Percentiles rank a stretch among this genome's conserved stretches.
Conservation (phyloP, 1,284 basidiomycete species). For the Microbotryum intermedium region DNA sequence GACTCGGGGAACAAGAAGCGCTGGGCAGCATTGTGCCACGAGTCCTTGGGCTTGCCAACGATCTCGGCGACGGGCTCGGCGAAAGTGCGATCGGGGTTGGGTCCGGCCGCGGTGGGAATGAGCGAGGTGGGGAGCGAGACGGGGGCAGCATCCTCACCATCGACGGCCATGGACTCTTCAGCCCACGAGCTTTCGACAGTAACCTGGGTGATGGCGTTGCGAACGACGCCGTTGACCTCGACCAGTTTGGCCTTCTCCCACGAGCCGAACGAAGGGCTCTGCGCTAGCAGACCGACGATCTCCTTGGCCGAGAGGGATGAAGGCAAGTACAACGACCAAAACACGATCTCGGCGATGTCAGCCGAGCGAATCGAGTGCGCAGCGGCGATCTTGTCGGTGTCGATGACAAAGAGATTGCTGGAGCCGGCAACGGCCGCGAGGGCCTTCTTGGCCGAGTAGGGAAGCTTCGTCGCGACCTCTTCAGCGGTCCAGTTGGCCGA, state of each 20-base stretch:
- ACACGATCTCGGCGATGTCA: constrained; percentile 27
- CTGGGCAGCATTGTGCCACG: constrained; percentile 82
- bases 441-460: constrained; percentile 23
- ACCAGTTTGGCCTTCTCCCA: constrained; percentile 28
- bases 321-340: constrained; percentile 31
- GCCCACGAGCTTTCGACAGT: constrained; percentile 25
- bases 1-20: constrained; percentile 79
- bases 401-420: constrained; percentile 35
- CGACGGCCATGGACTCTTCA: constrained; percentile 20
- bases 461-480: constrained; percentile 33
- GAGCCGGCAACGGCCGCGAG: constrained; percentile 28
- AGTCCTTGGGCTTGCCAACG: constrained; percentile 23
- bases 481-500: constrained; percentile 32
- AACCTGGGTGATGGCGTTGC: constrained; percentile 28
- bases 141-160: constrained; percentile 27
- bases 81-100: constrained; percentile 29
- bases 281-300: constrained; percentile 24
- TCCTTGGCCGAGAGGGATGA: constrained; percentile 29
- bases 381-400: constrained; percentile 35
- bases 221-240: constrained; percentile 28
- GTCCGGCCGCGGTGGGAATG: constrained; percentile 26
- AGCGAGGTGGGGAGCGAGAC: constrained; percentile 24
- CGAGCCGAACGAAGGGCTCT: constrained; percentile 19
- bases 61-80: constrained; percentile 27
- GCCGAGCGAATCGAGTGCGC: constrained; percentile 30